Evolutionary conservation across 2,329 filamentous ascomycete species (phyloP), one percentile per base, ranked within the genome.

Genomic region (Colletotrichum eremochloae): DNA sequence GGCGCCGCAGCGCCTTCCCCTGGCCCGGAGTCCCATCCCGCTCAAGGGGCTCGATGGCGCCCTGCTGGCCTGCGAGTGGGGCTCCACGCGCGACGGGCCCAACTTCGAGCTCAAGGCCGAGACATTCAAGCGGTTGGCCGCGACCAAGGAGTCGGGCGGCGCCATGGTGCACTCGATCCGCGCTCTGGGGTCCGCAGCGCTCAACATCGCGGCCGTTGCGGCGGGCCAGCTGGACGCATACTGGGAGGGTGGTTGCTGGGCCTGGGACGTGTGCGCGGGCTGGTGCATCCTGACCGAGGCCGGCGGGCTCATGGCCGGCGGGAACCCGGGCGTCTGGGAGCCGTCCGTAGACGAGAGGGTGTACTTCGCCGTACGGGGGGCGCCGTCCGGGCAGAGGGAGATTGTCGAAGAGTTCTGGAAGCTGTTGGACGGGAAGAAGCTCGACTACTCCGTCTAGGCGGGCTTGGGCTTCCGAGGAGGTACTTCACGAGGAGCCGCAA

Each of bases 161-260:
- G 87, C 89, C 5, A 96, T 96, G 93, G 92, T 93, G 57, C 93
- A 95, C 79, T 89, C 88, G 12, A 80, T 96, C 70, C 85, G 93
- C n/a, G 90, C 86, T 46, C 82, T 94, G 73, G 93, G 93, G 2
- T 91, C 88, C 63, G 93, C 93, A 9, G 93, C 93, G 52, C 83
- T 96, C 76, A 95, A 95, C 80, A 81, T 95, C 24, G 94, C 92
- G 69, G 88, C 86, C 50, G 91, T 94, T 4, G 93, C 93, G 3
- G 88, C 89, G 12, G 93, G 93, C 0, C 87, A 90, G 79, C 76
- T 94, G 36, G 93, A 96, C 79, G 77, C 90, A 31, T 96, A 94
- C 80, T 96, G 93, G 93, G 93, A 96, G 82, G 93, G 92, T 48
- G 93, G 94, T 0, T 94, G 92, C 81, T 96, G 93, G 89, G 92